A percentile compares a stretch with the other conserved stretches of the same genome.
These are phyloP conservation scores for Penstemon eatonii DNA, from an alignment of 257 asterid species.

Conservation along the genomic window DNA sequence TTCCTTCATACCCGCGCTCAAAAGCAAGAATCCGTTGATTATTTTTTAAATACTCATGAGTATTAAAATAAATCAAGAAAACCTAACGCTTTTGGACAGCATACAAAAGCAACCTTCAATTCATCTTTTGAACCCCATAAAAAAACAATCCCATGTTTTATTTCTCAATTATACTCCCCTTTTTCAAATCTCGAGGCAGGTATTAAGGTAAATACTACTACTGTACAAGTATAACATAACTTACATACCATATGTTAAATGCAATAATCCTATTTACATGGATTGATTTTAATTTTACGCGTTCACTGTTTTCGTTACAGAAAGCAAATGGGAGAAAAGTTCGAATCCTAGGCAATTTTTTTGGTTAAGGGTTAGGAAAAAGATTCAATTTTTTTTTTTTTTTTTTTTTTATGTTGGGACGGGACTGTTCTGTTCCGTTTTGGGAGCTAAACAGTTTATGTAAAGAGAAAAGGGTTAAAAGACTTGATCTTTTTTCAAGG, in stretches of 20 bases:
- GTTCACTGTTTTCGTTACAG: slow-evolving; percentile 38
- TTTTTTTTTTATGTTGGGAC: no score
- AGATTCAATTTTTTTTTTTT: slow-evolving; percentile 32
- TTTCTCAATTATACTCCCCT: slow-evolving; percentile 23
- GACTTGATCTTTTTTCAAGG: slow-evolving; percentile 36
- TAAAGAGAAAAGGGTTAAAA: slow-evolving; percentile 48
- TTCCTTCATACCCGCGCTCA: slow-evolving; percentile 72
- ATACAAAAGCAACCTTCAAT: slow-evolving; percentile 42
- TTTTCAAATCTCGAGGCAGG: slow-evolving; percentile 74
- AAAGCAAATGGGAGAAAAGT: slow-evolving; percentile 38
- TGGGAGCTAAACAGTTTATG: slow-evolving; percentile 45
- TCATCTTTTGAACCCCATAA: slow-evolving; percentile 38
- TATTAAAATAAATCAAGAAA: slow-evolving; percentile 7
- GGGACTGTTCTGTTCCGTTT: slow-evolving; percentile 46
- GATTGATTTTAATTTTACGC: slow-evolving; percentile 25
- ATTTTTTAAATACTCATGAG: slow-evolving; percentile 32
- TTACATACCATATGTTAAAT: slow-evolving; percentile 1
- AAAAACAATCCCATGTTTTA: slow-evolving; percentile 37
- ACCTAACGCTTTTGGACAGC: slow-evolving; percentile 37
- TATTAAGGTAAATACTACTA: slow-evolving; percentile 19
- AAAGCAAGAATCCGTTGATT: slow-evolving; percentile 78
- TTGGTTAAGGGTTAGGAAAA: slow-evolving; percentile 38
- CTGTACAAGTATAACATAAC: background rate
- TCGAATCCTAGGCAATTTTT: slow-evolving; percentile 58
- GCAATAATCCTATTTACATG: slow-evolving; percentile 24